Conservation (phyloP, 257 asterid genomes). For the Plantago elongata region DNA sequence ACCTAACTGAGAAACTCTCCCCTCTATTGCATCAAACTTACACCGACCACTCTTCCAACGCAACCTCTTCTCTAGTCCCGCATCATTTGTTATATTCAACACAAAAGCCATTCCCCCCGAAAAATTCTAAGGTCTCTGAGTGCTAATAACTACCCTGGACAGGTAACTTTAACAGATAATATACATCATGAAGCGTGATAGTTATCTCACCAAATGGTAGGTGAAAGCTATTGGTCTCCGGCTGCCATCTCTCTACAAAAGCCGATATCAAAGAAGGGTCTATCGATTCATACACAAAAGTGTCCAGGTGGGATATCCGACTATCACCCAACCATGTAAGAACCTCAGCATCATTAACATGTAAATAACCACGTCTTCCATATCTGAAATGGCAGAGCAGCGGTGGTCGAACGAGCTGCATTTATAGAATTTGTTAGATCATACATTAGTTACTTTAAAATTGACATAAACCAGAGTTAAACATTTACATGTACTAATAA, state of each 20-base stretch:
- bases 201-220: background rate
- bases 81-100: background rate
- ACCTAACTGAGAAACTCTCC: too few relatives aligned
- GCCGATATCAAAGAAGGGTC: background rate
- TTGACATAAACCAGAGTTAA: too few relatives aligned
- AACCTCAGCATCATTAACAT: background rate
- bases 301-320: background rate
- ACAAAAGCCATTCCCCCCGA: background rate
- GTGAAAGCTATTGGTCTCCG: background rate
- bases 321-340: background rate
- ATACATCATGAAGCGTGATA: background rate
- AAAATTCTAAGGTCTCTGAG: background rate
- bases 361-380: too few relatives aligned
- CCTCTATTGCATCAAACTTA: too few relatives aligned
- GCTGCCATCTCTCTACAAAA: background rate
- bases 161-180: background rate
- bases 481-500: too few relatives aligned
- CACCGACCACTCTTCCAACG: too few relatives aligned
- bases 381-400: too few relatives aligned
- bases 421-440: too few relatives aligned
- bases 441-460: too few relatives aligned
- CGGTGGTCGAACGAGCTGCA: too few relatives aligned
- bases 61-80: background rate
- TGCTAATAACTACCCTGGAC: background rate
- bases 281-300: background rate